Conservation (phyloP, 2,329 filamentous ascomycete genomes). For the Penicillium sp. region DNA sequence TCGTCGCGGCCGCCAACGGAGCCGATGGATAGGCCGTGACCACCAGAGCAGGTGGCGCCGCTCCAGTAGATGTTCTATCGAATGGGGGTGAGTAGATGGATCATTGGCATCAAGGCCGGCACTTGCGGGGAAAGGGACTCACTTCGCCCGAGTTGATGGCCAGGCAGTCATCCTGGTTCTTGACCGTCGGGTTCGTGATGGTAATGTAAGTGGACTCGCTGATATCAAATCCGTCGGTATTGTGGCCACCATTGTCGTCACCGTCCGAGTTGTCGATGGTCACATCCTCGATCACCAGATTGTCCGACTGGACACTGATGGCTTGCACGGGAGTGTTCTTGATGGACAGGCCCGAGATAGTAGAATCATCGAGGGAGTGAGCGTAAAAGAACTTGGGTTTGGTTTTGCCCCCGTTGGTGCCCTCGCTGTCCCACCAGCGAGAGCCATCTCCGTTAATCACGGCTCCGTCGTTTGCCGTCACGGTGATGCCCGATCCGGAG, state of each 20-base stretch:
- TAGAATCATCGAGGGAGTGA: constrained; percentile 37
- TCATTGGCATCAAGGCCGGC: background rate
- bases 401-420: constrained; percentile 63
- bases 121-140: constrained; percentile 10
- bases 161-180: constrained; percentile 65
- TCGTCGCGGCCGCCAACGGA: constrained; percentile 62
- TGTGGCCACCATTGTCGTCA: constrained; percentile 51
- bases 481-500: constrained; percentile 60
- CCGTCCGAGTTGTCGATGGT: constrained; percentile 64
- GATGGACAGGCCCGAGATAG: constrained; percentile 39
- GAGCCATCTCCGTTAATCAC: constrained; percentile 61
- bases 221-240: constrained; percentile 55
- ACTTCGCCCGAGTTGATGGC: constrained; percentile 61
- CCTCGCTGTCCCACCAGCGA: constrained; percentile 45
- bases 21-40: constrained; percentile 60
- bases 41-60: constrained; percentile 36
- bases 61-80: constrained; percentile 34
- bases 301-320: constrained; percentile 51
- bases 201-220: constrained; percentile 51
- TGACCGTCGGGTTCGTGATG: constrained; percentile 57
- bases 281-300: constrained; percentile 56
- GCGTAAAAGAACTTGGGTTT: constrained; percentile 70
- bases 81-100: background rate
- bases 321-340: constrained; percentile 45
- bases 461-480: constrained; percentile 57